Percentiles rank a stretch among this genome's conserved stretches.
Conservation (phyloP, 2,329 filamentous ascomycete genomes). For the Calonectria hawksworthii region DNA sequence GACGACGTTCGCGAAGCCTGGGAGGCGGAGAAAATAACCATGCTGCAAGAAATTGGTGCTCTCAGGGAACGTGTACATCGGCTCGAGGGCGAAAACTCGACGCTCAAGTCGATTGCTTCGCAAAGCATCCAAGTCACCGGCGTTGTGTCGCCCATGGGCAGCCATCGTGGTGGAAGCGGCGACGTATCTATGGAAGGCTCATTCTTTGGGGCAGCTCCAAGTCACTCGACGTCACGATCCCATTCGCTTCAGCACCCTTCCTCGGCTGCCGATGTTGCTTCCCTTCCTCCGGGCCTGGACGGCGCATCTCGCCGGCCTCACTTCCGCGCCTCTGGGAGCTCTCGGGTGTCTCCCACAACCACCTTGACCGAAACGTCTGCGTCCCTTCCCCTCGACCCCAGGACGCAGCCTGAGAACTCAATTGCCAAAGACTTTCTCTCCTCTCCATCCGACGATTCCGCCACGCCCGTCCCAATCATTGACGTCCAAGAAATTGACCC, state of each 20-base stretch:
- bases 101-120: slow-evolving; percentile 49
- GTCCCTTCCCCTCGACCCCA: slow-evolving; percentile 59
- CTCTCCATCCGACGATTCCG: slow-evolving; percentile 47
- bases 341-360: slow-evolving; percentile 51
- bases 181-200: slow-evolving; percentile 41
- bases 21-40: slow-evolving; percentile 58
- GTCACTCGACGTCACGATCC: slow-evolving; percentile 36
- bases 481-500: slow-evolving; percentile 72
- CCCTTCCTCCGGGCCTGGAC: slow-evolving; percentile 51
- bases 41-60: slow-evolving; percentile 57
- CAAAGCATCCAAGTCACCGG: slow-evolving; percentile 48
- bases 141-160: slow-evolving; percentile 49
- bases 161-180: slow-evolving; percentile 44
- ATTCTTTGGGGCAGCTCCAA: slow-evolving; percentile 38
- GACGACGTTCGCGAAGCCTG: slow-evolving; percentile 64
- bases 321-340: slow-evolving; percentile 48
- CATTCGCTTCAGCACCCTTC: slow-evolving; percentile 34
- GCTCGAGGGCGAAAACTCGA: slow-evolving; percentile 54
- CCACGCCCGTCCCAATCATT: slow-evolving; percentile 61
- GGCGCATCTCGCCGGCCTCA: slow-evolving; percentile 53
- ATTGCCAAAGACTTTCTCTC: slow-evolving; percentile 53
- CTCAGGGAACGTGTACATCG: slow-evolving; percentile 56
- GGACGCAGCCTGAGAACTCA: slow-evolving; percentile 58
- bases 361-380: slow-evolving; percentile 53
- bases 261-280: slow-evolving; percentile 40